These are phyloP conservation scores for Plantago major DNA, from an alignment of 257 asterid genomes.

Conservation along the genomic window DNA sequence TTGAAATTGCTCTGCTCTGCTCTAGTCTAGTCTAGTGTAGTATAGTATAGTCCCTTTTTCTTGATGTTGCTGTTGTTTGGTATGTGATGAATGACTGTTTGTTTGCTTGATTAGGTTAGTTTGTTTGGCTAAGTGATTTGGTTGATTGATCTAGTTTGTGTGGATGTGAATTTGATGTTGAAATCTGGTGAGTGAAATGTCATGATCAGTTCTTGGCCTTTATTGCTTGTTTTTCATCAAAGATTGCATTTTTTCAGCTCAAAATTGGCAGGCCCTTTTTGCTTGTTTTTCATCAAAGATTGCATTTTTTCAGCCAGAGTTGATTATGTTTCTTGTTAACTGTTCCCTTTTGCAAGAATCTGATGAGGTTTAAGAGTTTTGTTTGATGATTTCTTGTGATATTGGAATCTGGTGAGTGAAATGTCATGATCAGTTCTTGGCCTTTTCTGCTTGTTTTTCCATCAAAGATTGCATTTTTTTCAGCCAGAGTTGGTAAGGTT, in stretches of 20 bases:
- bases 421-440: constrained; percentile 22
- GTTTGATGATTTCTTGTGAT: constrained; percentile 18
- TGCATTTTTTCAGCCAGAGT: too few relatives aligned
- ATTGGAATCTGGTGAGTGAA: constrained; percentile 23
- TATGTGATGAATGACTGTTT: constrained; percentile 6
- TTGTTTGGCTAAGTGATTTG: constrained; percentile 1
- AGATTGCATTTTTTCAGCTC: too few relatives aligned
- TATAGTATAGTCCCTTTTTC: not conserved
- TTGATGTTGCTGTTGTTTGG: not conserved
- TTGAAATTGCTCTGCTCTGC: not conserved
- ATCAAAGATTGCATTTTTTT: not conserved
- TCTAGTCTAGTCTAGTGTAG: not conserved
- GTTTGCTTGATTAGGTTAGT: not conserved
- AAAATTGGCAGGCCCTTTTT: too few relatives aligned
- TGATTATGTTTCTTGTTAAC: too few relatives aligned
- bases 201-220: constrained; percentile 19
- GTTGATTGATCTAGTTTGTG: constrained; percentile 1
- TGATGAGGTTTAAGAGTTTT: too few relatives aligned
- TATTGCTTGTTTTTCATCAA: constrained; percentile 11
- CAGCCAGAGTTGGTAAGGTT: not conserved
- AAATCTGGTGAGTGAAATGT: constrained; percentile 26
- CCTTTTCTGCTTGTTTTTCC: constrained; percentile 18
- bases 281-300: too few relatives aligned
- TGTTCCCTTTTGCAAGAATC: too few relatives aligned
- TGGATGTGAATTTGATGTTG: constrained; percentile 13